Conservation (phyloP, 306 rosid species). For the Mimosa pudica region DNA sequence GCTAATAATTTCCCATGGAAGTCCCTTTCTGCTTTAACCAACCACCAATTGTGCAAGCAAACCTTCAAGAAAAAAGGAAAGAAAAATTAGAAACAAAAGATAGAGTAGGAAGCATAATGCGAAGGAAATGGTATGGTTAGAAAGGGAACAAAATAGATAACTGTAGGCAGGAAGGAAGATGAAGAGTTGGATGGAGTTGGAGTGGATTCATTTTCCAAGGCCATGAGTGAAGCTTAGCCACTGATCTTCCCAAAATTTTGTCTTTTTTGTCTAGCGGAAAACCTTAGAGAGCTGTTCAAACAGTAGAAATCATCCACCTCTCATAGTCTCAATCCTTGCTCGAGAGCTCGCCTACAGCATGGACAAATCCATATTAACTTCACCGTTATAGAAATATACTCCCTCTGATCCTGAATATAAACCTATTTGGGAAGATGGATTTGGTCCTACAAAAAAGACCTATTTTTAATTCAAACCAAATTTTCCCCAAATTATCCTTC, state of each 20-base stretch:
- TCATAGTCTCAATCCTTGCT: background rate
- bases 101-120: background rate
- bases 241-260: background rate
- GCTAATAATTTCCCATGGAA: slow-evolving; percentile 54
- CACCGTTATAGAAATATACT: background rate
- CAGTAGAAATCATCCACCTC: background rate
- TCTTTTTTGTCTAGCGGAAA: background rate
- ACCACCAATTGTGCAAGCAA: slow-evolving; percentile 70
- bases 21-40: slow-evolving; percentile 43
- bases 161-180: slow-evolving; percentile 36
- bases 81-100: background rate
- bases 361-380: slow-evolving; percentile 1
- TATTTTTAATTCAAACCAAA: too few relatives aligned
- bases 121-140: background rate
- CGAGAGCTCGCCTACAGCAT: background rate
- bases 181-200: slow-evolving; percentile 13
- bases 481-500: too few relatives aligned
- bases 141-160: slow-evolving; percentile 3
- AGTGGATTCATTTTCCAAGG: background rate
- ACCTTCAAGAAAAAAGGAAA: slow-evolving; percentile 41
- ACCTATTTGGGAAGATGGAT: too few relatives aligned
- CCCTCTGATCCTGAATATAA: too few relatives aligned
- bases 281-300: background rate
- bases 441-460: too few relatives aligned
- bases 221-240: slow-evolving; percentile 9